Percentiles rank a stretch among this genome's conserved stretches.
phyloP scores from a whole-genome alignment of 2,329 filamentous ascomycete species.

The Stenocarpella maydis region DNA sequence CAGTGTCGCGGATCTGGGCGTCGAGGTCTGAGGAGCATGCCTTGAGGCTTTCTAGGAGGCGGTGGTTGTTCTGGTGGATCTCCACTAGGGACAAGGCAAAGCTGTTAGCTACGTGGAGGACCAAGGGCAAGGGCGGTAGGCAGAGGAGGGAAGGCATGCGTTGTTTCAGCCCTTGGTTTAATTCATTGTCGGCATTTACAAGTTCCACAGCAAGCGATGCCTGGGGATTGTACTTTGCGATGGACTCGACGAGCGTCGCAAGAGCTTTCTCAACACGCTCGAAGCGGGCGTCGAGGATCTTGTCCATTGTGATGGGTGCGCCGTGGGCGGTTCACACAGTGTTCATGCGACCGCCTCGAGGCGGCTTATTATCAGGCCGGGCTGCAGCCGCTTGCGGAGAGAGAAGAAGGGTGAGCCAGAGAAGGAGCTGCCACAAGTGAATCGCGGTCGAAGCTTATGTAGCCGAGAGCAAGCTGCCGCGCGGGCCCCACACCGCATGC shows the following conservation, averaged over 20 bases:
- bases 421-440: not conserved
- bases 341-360: constrained; percentile 16
- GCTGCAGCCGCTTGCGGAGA: constrained; percentile 4
- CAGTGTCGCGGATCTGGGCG: constrained; percentile 74
- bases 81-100: constrained; percentile 56
- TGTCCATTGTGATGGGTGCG: constrained; percentile 60
- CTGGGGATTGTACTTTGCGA: constrained; percentile 83
- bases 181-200: constrained; percentile 72
- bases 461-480: constrained; percentile 1
- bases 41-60: constrained; percentile 74
- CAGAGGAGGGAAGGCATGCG: constrained; percentile 52
- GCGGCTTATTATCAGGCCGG: not conserved
- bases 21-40: constrained; percentile 72
- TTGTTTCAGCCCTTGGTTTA: constrained; percentile 71
- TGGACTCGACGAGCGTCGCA: constrained; percentile 76
- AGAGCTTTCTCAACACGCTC: constrained; percentile 74
- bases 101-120: constrained; percentile 20
- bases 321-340: not conserved
- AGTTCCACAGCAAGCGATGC: constrained; percentile 73
- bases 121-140: not conserved
- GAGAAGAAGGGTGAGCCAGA: not conserved
- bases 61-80: constrained; percentile 77
- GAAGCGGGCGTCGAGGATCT: constrained; percentile 67
- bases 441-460: not conserved
- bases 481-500: constrained; percentile 4